Evolutionary conservation across 2,329 filamentous ascomycete species (phyloP), one percentile per base, ranked within the genome.

Genomic region (Pestalotiopsis sp.): DNA sequence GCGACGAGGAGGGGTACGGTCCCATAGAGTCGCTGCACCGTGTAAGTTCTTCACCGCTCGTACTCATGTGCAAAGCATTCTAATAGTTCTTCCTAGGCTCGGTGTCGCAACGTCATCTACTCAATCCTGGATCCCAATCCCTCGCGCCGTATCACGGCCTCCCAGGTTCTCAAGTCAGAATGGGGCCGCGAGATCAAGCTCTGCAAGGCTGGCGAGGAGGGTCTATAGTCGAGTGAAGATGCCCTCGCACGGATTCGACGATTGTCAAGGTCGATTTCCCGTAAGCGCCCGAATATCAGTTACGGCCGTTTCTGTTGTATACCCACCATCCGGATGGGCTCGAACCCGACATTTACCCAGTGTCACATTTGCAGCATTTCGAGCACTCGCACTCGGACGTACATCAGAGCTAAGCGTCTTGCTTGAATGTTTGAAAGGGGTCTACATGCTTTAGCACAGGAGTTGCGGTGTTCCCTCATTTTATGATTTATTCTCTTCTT

Each of bases 171-270:
- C 76, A 97, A 97, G 82, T 98, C 95, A 4, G 96, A 99, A 84
- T 99, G 96, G 96, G 94, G 96, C 74, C 93, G 96, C 74, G 95
- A 98, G 81, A 98, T 98, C 82, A 97, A 95, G 83, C 88, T 98
- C 68, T 99, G 96, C 85, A 96, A 95, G 82, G 95, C 96, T 70
- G 96, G 95, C 74, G 93, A 98, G 82, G 95, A 98, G 86, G 96
- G 96, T 68, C 91, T 97, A 76, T 98, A 87, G 73, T 67, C 12
- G 14, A 31, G 38, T 13, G 60, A 17, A 12, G 12, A 45, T 40
- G 31, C 60, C 17, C 23, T 45, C 60, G 38, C 60, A 63, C 7
- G 17, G 60, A 27, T 17, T 27, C 20, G 38, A 52, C 25, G 62
- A 31, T 25, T 38, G n/a, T 66, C 25, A 20, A 52, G 6, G 20